Evolutionary conservation across 2,329 filamentous ascomycete species (phyloP), one percentile per base, ranked within the genome.

Genomic region (Trichoderma pleuroti): DNA sequence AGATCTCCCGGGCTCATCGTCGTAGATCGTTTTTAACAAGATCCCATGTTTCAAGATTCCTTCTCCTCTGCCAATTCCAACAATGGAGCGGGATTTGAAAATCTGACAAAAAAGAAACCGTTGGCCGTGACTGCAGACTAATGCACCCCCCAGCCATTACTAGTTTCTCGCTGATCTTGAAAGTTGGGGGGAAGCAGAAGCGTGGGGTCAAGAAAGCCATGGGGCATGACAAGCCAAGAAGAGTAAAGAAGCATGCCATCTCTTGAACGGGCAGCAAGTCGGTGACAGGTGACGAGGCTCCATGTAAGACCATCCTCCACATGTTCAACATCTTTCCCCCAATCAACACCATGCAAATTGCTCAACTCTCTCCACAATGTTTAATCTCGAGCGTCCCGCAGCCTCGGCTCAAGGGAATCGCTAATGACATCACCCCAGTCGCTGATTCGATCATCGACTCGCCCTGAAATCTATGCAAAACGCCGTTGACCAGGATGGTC

Each of bases 361-460:
- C n/a, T 5, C n/a, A 49, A 49, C n/a, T 21, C 21, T 14, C 21
- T 24, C 46, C n/a, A 56, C 24, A 14, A 39, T 11, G 9, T 49
- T 18, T 6, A 56, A 49, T 24, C 49, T 66, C 28, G 24, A 34
- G 5, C 11, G n/a, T 54, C 63, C 39, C n/a, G 32, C 63, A 56
- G 63, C 63, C 49, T 66, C 63, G 63, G 63, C 54, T 57, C n/a
- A 66, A 66, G 34, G 32, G 49, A 30, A 36, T 24, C 28, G 18
- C 9, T 30, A 42, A 66, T 66, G 63, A 56, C 63, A 66, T 66
- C 63, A 65, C 62, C 62, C 36, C 62, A 30, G 62, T 30, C 39
- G 46, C 26, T 5, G 26, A 28, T 28, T 28, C 26, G 26, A 28
- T 28, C 26, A 28, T 28, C 3, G 26, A 28, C 26, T 28, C 5